Evolutionary conservation across 208 protist species (phyloP).

Genomic region (Wallacemonas collosoma): DNA sequence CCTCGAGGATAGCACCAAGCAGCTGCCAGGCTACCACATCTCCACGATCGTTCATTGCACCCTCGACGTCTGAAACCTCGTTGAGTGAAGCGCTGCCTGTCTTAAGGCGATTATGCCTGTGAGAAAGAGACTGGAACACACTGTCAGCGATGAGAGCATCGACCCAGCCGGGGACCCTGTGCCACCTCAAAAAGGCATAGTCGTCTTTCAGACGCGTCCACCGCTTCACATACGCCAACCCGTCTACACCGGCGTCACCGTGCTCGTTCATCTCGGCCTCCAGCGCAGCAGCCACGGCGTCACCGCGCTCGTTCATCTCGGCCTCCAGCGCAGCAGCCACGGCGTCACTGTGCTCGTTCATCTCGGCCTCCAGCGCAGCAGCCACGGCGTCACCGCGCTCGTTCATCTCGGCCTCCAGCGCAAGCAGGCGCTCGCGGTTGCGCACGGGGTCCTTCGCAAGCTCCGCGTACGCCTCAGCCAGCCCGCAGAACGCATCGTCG

Average conservation of each 20-base stretch:
- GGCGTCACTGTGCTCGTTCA: slow-evolving; percentile 24
- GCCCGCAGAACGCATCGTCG: slow-evolving; percentile 21
- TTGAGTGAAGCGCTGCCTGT: not conserved
- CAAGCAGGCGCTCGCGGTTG: slow-evolving; percentile 25
- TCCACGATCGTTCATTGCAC: slow-evolving; percentile 13
- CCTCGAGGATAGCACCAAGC: slow-evolving; percentile 1
- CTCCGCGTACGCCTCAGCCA: slow-evolving; percentile 21
- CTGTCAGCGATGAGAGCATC: slow-evolving; percentile 5
- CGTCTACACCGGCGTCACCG: slow-evolving; percentile 1
- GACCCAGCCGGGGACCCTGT: slow-evolving; percentile 13
- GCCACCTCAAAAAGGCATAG: slow-evolving; percentile 14
- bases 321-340: slow-evolving; percentile 17
- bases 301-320: slow-evolving; percentile 25
- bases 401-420: slow-evolving; percentile 27
- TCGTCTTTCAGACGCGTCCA: not conserved
- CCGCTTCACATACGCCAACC: not conserved
- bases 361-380: slow-evolving; percentile 5
- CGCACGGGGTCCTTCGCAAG: slow-evolving; percentile 26
- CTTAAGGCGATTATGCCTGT: not conserved
- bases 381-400: slow-evolving; percentile 16
- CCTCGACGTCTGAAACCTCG: not conserved
- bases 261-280: slow-evolving; percentile 25
- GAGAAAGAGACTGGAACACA: slow-evolving; percentile 1
- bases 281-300: slow-evolving; percentile 12
- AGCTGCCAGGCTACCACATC: not conserved